Base-by-base conservation (phyloP, 2,329 filamentous ascomycete species). In the Pyrenochaeta sp. region DNA sequence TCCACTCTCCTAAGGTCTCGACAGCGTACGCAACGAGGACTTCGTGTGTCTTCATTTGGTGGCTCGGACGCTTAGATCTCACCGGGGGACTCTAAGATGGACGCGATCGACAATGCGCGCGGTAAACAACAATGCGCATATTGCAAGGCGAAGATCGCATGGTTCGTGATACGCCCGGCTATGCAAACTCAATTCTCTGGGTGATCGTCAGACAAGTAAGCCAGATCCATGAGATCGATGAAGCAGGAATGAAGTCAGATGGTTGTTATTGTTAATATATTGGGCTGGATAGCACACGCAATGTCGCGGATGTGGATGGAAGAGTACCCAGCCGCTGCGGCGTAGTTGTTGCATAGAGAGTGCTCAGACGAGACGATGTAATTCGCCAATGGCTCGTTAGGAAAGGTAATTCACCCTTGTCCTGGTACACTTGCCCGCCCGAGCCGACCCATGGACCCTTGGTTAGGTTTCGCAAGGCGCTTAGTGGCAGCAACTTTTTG, bases 401-500 rank as follows among this genome's bases (percentile, higher is more conserved):
- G 41, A 41, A 49, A 53, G 44, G 42, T 35, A 44, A 55, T 13
- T 22, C n/a, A 53, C 47, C 45, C 53, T 21, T 54, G 47, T 18
- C 21, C 28, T 29, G 15, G 30, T 21, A n/a, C 6, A 5, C 21
- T 20, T 32, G 30, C 21, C 7, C n/a, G n/a, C n/a, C n/a, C n/a
- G n/a, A n/a, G 19, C 22, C 19, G 18, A 34, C 13, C 10, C 13
- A 11, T 4, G 7, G 19, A 22, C 10, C 19, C 31, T 10, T 34
- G 19, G 13, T 34, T 20, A n/a, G 19, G 14, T 13, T 8, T 34
- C 11, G 11, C 17, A 20, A 20, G n/a, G 19, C n/a, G 11, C 18
- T 21, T 32, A 5, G 18, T 19, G 13, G 10, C 11, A 3, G 30
- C 3, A 19, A 11, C 30, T 11, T 13, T 32, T 32, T 32, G 10